Conservation (phyloP, 1,284 basidiomycete species). For the Anthracocystis setariae region DNA sequence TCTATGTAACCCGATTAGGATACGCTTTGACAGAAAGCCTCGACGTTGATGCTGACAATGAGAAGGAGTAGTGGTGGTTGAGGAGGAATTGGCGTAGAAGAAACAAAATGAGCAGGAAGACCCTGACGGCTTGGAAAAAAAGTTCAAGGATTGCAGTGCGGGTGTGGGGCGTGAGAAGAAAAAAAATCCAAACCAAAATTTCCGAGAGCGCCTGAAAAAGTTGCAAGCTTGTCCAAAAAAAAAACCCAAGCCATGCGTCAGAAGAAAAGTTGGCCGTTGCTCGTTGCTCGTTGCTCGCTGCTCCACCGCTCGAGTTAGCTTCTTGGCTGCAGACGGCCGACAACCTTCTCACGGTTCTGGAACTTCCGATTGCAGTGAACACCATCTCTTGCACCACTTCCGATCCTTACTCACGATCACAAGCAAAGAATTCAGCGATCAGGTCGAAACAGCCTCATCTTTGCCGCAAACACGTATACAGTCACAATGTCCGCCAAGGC, state of each 20-base stretch:
- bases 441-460: too few relatives aligned
- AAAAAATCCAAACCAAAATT: conserved; percentile 25
- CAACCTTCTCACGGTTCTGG: neutral
- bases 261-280: neutral
- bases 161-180: conserved; percentile 8
- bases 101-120: neutral
- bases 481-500: conserved; percentile 25
- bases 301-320: too few relatives aligned
- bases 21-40: neutral
- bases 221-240: conserved; percentile 2
- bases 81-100: conserved; percentile 1
- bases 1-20: too few relatives aligned
- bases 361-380: neutral
- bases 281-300: too few relatives aligned
- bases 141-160: neutral
- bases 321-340: neutral
- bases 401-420: neutral
- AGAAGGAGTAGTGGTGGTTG: neutral
- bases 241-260: conserved; percentile 1
- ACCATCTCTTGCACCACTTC: neutral
- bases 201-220: conserved; percentile 9
- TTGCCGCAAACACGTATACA: too few relatives aligned
- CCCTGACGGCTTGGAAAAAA: conserved; percentile 4
- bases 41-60: neutral
- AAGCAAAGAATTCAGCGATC: too few relatives aligned